phyloP scores from a whole-genome alignment of 2,329 filamentous ascomycete genomes.

The Teratosphaeria nubilosa region DNA sequence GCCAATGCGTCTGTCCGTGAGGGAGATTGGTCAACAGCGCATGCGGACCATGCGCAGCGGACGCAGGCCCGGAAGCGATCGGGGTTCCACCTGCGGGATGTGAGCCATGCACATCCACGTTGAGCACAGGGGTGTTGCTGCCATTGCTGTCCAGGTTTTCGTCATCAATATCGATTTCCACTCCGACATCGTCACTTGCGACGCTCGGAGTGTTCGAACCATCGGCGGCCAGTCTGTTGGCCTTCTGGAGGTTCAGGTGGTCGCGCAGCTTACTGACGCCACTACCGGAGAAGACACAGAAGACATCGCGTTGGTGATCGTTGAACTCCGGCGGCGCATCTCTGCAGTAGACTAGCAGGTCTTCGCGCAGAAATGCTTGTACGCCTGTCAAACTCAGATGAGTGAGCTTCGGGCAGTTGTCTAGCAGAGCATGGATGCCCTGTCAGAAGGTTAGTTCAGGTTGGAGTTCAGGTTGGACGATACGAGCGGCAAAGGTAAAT shows the following conservation, averaged over 20 bases:
- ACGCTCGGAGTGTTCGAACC: conserved; percentile 11
- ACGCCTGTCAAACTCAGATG: conserved; percentile 93
- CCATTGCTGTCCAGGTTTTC: conserved; percentile 21
- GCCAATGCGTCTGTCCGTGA: conserved; percentile 1
- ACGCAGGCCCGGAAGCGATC: conserved; percentile 8
- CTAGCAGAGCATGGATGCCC: conserved; percentile 84
- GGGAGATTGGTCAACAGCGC: conserved; percentile 4
- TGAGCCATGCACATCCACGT: conserved; percentile 16
- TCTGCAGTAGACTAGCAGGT: conserved; percentile 76
- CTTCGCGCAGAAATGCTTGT: conserved; percentile 75
- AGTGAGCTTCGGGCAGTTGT: conserved; percentile 83
- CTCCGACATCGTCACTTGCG: conserved; percentile 10
- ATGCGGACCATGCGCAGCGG: neutral
- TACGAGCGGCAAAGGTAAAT: neutral
- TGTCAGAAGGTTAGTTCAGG: conserved; percentile 37
- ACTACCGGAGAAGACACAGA: conserved; percentile 90
- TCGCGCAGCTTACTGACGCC: conserved; percentile 70
- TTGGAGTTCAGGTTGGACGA: neutral
- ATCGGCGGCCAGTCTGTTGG: conserved; percentile 6
- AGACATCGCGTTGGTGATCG: conserved; percentile 86
- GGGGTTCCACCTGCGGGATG: conserved; percentile 18
- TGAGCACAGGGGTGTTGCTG: conserved; percentile 21
- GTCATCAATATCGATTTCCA: conserved; percentile 21
- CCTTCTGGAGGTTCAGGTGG: conserved; percentile 53
- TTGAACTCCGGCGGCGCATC: conserved; percentile 89